Percentiles rank a stretch among this genome's conserved stretches.
Evolutionary conservation across 108 stramenopile species (phyloP).

Genomic region (Nitzschia sp.): DNA sequence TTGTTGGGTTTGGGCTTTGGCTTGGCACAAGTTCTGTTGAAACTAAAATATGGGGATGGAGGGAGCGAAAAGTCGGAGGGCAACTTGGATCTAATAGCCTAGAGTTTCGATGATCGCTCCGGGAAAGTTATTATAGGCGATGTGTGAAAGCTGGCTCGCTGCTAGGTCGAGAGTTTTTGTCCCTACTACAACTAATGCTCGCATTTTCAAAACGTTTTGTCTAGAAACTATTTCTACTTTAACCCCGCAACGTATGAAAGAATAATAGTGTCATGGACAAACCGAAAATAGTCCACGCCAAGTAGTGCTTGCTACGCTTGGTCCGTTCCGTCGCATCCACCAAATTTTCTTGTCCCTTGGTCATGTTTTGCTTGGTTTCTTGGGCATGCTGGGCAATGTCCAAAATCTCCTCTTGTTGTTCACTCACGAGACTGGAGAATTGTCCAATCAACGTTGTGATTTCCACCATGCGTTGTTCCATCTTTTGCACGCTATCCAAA

Average conservation of each 20-base stretch:
- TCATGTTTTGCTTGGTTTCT: constrained; percentile 74
- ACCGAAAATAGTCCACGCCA: constrained; percentile 70
- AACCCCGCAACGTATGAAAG: constrained; percentile 66
- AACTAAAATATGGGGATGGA: constrained; percentile 56
- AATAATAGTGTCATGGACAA: constrained; percentile 68
- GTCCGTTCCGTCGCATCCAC: constrained; percentile 74
- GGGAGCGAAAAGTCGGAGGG: neutral
- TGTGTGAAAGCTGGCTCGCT: too few species aligned
- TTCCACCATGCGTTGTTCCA: constrained; percentile 80
- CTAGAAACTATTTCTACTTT: neutral
- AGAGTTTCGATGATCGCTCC: too few species aligned
- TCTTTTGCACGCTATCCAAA: constrained; percentile 77
- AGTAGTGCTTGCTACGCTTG: constrained; percentile 70
- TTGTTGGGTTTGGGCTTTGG: constrained; percentile 68
- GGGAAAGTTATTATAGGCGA: too few species aligned
- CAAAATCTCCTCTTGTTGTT: constrained; percentile 78
- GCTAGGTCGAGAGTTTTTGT: too few species aligned
- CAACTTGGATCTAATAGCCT: constrained; percentile 10
- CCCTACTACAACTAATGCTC: neutral
- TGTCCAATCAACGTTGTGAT: constrained; percentile 79
- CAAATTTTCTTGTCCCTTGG: constrained; percentile 79
- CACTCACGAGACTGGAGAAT: constrained; percentile 75
- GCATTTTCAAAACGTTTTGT: neutral
- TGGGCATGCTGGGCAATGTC: constrained; percentile 69
- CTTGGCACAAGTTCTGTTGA: constrained; percentile 65